Evolutionary conservation across 23 red algal species (phyloP), one percentile per base, ranked within the genome.

Genomic region (Chondrus crispus): DNA sequence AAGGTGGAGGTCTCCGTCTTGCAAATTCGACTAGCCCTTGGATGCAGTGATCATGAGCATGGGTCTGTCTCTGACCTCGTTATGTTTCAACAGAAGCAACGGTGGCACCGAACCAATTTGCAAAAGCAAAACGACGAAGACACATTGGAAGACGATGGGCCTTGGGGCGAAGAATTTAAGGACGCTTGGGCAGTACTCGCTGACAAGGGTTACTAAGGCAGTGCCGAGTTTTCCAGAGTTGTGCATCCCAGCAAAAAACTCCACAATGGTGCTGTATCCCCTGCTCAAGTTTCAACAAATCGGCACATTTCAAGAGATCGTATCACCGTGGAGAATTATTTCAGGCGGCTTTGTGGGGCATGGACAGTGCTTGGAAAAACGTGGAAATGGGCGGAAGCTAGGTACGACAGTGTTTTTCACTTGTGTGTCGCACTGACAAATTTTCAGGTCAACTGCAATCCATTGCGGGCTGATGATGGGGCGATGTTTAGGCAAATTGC

Each of bases 1-100:
- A 84, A 84, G 44, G 20, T 54, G 16, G 51, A 84, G 36, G 9
- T 84, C 24, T 84, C 33, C 41, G 47, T 84, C 41, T 20, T 84
- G 16, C 76, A 42, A 26, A 54, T 37, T 26, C 45, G 76, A 13
- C 12, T 81, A 20, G 54, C 76, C 22, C 49, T 46, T 54, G 51
- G 51, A n/a, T 55, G 51, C 51, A 19, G 60, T 12, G 60, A 66
- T 19, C 18, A 66, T 6, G 26, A 66, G 1, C 7, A 9, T 9
- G 60, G 60, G 26, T 66, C 7, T 1, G 18, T 66, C 60, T 66
- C 60, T 22, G 60, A 66, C 8, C 6, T 66, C 26, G 35, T 32
- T 32, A 13, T 66, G 18, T 66, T 66, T 66, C 9, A 66, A 1
- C 26, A 2, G 60, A 66, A 32, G 60, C 35, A 22, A 22, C 9